phyloP scores from a whole-genome alignment of 352 stramenopile genomes.

The Lagenidium giganteum region DNA sequence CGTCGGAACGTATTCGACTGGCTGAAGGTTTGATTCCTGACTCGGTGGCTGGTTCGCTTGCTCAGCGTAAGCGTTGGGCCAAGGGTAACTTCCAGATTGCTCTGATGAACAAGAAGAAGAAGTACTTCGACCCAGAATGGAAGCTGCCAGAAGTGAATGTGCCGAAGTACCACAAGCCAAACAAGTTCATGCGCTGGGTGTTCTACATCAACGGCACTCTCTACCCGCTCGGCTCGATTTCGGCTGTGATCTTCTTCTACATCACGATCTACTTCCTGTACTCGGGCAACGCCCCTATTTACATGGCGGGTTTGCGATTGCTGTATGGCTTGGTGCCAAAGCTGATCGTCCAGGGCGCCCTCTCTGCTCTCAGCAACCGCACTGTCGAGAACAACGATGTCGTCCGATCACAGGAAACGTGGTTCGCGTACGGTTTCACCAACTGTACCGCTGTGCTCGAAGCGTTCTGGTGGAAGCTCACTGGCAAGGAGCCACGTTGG shows the following conservation, averaged over 20 bases:
- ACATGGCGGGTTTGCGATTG: conserved; percentile 65
- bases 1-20: conserved; percentile 64
- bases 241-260: conserved; percentile 81
- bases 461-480: conserved; percentile 81
- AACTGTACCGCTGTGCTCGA: conserved; percentile 72
- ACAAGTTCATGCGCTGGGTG: conserved; percentile 78
- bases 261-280: conserved; percentile 85
- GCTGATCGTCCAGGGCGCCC: conserved; percentile 63
- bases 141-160: conserved; percentile 65
- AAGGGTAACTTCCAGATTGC: conserved; percentile 85
- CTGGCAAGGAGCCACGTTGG: conserved; percentile 64
- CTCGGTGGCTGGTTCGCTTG: conserved; percentile 70
- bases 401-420: conserved; percentile 71
- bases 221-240: conserved; percentile 73
- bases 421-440: conserved; percentile 81
- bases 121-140: conserved; percentile 76
- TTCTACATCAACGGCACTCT: conserved; percentile 84
- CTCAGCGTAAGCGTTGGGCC: conserved; percentile 77
- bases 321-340: conserved; percentile 64
- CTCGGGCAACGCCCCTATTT: conserved; percentile 80
- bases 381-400: conserved; percentile 80
- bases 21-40: conserved; percentile 74
- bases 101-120: conserved; percentile 82
- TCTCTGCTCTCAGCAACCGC: conserved; percentile 74
- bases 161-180: conserved; percentile 76